Base-by-base conservation (phyloP, 148 eudicot genomes). In the Pharnaceum exiguum region DNA sequence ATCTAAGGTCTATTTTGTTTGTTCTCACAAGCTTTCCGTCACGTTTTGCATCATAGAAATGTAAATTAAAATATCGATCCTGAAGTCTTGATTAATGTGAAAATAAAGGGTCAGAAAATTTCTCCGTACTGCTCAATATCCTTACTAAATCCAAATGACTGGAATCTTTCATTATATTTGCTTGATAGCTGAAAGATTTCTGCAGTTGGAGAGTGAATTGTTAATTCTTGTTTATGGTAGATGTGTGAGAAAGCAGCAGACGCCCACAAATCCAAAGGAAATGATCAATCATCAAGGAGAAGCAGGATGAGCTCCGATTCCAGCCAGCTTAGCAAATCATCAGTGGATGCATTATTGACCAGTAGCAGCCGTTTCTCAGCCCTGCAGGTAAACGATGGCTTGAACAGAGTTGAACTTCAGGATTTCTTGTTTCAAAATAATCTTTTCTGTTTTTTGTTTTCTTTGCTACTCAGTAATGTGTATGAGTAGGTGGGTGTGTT, bases 231-330 rank as follows among this genome's bases (percentile, higher is more conserved):
- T 39, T 59, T 37, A 53, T 47, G 68, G 61, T 68, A 94, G 99
- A 89, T 94, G 86, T 94, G 99, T 71, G 99, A 89, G 62, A 83
- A 78, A 76, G 99, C 99, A 55, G 91, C 96, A n/a, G 96, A 94
- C 82, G 95, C 96, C 67, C 91, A 94, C 81, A 94, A 83, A 68
- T 89, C 99, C 55, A 94, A 94, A 67, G 99, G 91, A 63, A 51
- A 75, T 42, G 73, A 75, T 45, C 76, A 76, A 61, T 79, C 82
- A 51, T 82, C 89, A 33, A 78, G 96, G 71, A 81, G 89, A 67
- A 84, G 57, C 65, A 78, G 91, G 70, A 64, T 63, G 28, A 76
- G 75, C 69, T 68, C 90, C 55, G 95, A 89, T 60, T 67, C 77
- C 60, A 57, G 71, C 51, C 95, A 88, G 69, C 65, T 55, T 50